A percentile compares a stretch with the other conserved stretches of the same genome.
phyloP scores from a whole-genome alignment of 352 stramenopile species.

The Thalassiosira sp. region DNA sequence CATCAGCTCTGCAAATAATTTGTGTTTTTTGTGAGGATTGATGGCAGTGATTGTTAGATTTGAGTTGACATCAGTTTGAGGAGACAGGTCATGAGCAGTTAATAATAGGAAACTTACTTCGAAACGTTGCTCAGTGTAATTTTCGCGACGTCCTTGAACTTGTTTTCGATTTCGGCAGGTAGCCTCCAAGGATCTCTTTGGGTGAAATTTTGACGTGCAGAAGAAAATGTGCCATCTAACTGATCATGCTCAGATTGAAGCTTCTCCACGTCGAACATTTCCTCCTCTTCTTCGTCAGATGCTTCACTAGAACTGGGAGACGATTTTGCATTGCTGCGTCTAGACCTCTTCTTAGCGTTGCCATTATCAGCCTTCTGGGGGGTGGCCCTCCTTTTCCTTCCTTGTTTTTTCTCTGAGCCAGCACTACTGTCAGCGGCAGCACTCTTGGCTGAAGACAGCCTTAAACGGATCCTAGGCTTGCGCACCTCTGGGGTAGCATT shows the following conservation, averaged over 20 bases:
- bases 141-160: conserved; percentile 71
- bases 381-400: conserved; percentile 34
- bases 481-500: conserved; percentile 17
- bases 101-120: conserved; percentile 37
- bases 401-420: conserved; percentile 27
- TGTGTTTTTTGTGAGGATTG: not conserved
- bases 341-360: conserved; percentile 37
- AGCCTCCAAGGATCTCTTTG: conserved; percentile 64
- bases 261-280: conserved; percentile 52
- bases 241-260: conserved; percentile 54
- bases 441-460: conserved; percentile 19
- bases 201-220: conserved; percentile 55
- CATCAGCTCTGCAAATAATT: conserved; percentile 79
- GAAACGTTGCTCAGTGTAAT: conserved; percentile 64
- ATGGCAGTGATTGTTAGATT: not conserved
- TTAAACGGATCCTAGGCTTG: conserved; percentile 46
- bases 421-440: conserved; percentile 13
- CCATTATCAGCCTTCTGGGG: conserved; percentile 21
- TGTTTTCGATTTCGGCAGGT: conserved; percentile 47
- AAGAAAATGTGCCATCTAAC: conserved; percentile 60
- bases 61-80: not conserved
- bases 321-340: conserved; percentile 28
- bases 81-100: not conserved
- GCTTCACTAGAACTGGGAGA: conserved; percentile 10
- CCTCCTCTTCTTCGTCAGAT: conserved; percentile 32